phyloP scores from a whole-genome alignment of 768 basidiomycete genomes.

The Tulasnella sp. region DNA sequence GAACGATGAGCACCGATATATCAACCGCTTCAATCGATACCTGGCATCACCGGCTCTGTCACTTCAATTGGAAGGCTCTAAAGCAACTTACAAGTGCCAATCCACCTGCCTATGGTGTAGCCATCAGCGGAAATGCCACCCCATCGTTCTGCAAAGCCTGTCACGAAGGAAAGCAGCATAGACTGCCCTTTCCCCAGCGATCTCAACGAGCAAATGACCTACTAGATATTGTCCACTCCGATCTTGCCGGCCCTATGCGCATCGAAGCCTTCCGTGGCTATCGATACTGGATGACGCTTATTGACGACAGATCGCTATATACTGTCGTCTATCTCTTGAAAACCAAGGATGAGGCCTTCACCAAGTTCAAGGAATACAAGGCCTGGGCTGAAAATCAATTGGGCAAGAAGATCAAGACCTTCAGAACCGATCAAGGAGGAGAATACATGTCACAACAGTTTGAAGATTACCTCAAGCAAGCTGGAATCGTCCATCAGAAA shows the following conservation, averaged over 20 bases:
- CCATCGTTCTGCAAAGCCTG: conserved; percentile 2
- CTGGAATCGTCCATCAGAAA: conserved; percentile 16
- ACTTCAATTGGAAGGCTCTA: not conserved
- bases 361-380: conserved; percentile 26
- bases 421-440: conserved; percentile 29
- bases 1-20: not conserved
- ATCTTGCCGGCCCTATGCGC: conserved; percentile 10
- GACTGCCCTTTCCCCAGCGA: conserved; percentile 6
- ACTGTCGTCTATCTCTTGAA: not conserved
- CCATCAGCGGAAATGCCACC: not conserved
- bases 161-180: conserved; percentile 10
- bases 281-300: conserved; percentile 14
- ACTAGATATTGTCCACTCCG: conserved; percentile 10
- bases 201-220: not conserved
- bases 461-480: not conserved
- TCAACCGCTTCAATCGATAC: not conserved
- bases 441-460: conserved; percentile 24
- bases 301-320: not conserved
- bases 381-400: conserved; percentile 25
- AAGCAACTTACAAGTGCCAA: not conserved
- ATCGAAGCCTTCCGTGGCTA: conserved; percentile 2
- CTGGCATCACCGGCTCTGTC: conserved; percentile 11
- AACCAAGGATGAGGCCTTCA: conserved; percentile 10
- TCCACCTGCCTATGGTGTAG: not conserved
- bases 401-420: conserved; percentile 21